Evolutionary conservation across 1,139 yeast species (phyloP), one percentile per base, ranked within the genome.

Genomic region (Magnusiomyces tetraspermus): DNA sequence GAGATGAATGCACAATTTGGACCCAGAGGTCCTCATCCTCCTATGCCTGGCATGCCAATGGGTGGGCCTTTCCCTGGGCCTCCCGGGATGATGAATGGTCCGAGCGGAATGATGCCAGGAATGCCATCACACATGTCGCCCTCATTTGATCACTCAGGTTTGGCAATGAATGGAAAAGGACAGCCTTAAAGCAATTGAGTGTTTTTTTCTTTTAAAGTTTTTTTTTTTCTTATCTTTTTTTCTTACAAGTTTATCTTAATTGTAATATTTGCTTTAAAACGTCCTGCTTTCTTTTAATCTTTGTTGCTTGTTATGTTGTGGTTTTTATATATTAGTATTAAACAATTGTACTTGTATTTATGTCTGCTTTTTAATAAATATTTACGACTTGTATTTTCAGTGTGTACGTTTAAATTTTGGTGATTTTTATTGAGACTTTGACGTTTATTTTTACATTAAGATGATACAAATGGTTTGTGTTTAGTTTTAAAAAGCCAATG

Each of bases 1-100:
- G 46, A 30, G 23, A 38, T 38, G 42, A 38, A 33, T 15, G 38
- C 17, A 8, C 38, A 33, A 15, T 33, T 33, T 33, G 38, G 10
- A 15, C 37, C 37, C 11, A 21, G 24, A 13, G 41, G 48, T 5
- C n/a, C 4, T 15, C 38, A 21, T 2, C 40, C 28, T 23, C 48
- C 48, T 28, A 23, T 26, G 26, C 38, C 40, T 3, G 48, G 48
- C 21, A 46, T 46, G 49, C 17, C 36, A 19, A 24, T 17, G 23
- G 23, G 4, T 40, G 44, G 47, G 37, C 23, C 15, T 3, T 42
- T 23, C 19, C 46, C 19, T 15, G 31, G 36, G n/a, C 13, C 5
- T 10, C 30, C 26, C n/a, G n/a, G 31, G 17, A 15, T 24, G 46
- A 10, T 22, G 33, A 10, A 11, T 24, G 4, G 23, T 42, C 21